A percentile compares a stretch with the other conserved stretches of the same genome.
Conservation (phyloP, 176 grass and related monocot genomes). For the Elaeis guineensis region DNA sequence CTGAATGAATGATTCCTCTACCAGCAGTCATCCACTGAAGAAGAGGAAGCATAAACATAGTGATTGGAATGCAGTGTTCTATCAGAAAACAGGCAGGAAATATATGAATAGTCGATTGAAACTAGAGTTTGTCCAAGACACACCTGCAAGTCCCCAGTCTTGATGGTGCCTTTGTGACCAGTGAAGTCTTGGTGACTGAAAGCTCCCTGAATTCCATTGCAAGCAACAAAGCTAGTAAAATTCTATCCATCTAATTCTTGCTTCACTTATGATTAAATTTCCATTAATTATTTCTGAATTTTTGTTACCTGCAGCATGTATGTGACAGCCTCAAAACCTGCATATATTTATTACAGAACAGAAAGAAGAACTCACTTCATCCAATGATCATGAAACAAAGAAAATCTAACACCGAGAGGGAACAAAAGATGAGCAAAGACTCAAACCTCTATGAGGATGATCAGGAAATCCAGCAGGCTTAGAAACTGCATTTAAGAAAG, state of each 20-base stretch:
- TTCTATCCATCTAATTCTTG: too few species aligned
- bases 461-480: conserved; percentile 67
- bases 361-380: background rate
- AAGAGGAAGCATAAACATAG: background rate
- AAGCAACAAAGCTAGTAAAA: conserved; percentile 32
- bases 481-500: conserved; percentile 24
- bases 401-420: background rate
- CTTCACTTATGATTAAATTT: too few species aligned
- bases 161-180: conserved; percentile 68
- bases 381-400: too few species aligned
- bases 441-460: conserved; percentile 62
- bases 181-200: conserved; percentile 82
- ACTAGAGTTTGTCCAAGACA: too few species aligned
- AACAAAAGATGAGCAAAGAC: background rate
- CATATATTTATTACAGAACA: background rate
- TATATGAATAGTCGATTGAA: too few species aligned
- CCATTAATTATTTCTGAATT: background rate
- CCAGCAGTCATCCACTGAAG: conserved; percentile 84
- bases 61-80: too few species aligned
- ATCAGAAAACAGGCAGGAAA: too few species aligned
- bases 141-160: conserved; percentile 64
- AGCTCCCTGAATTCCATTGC: conserved; percentile 32
- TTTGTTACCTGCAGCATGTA: conserved; percentile 63
- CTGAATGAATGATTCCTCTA: conserved; percentile 65
- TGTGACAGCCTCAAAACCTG: conserved; percentile 82